Evolutionary conservation across 495 filamentous ascomycete species (phyloP), one percentile per base, ranked within the genome.

Genomic region (Aspergillus sparsus): DNA sequence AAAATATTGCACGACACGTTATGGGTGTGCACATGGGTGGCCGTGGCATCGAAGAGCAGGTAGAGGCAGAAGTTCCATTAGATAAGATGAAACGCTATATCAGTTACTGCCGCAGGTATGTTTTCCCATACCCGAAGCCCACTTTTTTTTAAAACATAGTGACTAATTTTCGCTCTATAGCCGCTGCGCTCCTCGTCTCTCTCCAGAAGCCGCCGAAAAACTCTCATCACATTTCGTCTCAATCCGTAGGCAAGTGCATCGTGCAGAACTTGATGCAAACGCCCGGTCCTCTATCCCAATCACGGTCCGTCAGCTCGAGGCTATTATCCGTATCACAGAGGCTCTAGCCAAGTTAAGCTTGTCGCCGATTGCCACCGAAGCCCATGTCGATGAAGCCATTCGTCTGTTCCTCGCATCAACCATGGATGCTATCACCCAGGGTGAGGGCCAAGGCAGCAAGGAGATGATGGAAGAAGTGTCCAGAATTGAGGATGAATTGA

Each of bases 71-170:
- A 70, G 89, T 98, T 44, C 83, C 92, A 0, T 87, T 97, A 1
- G 95, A 97, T 49, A 96, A 93, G 76, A 97, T 99, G 93, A 91
- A 92, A 76, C 88, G 94, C 13, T 99, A 98, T 64, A 93, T 99
- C 72, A 94, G 90, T 69, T 99, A 97, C 74, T 98, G 94, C 80
- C 91, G 94, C 77, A 89, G 88, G 91, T 92, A 81, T 71, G 88
- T 83, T 55, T 47, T 21, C 12, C 21, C 45, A 53, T 44, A 16
- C 31, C 7, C 7, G 16, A 31, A 12, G 7, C n/a, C n/a, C 21
- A 36, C 15, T 53, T 6, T 6, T 52, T 36, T 7, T 27, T 33
- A 32, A 41, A 32, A 15, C 10, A 27, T 39, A 54, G 32, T 33
- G n/a, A 66, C 76, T 85, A 76, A 83, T 67, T 62, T 6, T 37